Conservation (phyloP, 1,284 basidiomycete species). For the Ustilago bromivora region DNA sequence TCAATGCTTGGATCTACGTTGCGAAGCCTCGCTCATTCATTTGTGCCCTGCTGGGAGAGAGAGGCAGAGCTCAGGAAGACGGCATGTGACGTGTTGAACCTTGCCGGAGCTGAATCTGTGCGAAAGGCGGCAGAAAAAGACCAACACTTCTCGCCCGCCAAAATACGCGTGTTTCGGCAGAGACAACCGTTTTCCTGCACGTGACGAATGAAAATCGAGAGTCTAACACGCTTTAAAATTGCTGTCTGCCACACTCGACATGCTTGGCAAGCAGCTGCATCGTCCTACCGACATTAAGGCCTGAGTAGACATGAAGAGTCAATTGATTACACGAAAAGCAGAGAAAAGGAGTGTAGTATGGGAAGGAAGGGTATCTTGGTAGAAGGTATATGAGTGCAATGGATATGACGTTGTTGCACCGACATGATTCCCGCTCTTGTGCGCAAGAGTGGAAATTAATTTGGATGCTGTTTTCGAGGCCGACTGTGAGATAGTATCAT, state of each 20-base stretch:
- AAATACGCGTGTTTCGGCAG: conserved; percentile 5
- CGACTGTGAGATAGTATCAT: not conserved
- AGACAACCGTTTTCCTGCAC: not conserved
- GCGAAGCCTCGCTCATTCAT: no score
- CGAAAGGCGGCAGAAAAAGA: not conserved
- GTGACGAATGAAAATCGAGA: not conserved
- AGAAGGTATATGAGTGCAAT: conserved; percentile 8
- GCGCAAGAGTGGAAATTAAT: not conserved
- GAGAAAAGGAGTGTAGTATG: not conserved
- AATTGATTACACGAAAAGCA: not conserved
- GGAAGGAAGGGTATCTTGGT: not conserved
- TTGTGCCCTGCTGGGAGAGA: no score
- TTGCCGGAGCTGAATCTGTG: not conserved
- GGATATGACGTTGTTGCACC: not conserved
- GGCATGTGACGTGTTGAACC: not conserved
- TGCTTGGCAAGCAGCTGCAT: not conserved
- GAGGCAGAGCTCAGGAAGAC: not conserved
- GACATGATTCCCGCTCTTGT: not conserved
- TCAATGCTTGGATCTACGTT: not conserved
- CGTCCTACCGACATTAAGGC: not conserved
- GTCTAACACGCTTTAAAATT: not conserved
- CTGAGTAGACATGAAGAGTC: not conserved
- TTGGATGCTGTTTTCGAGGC: not conserved
- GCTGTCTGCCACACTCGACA: not conserved
- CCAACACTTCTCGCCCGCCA: not conserved